A percentile compares a stretch with the other conserved stretches of the same genome.
Evolutionary conservation across 2,329 filamentous ascomycete species (phyloP).

Genomic region (Purpureocillium takamizusanense): DNA sequence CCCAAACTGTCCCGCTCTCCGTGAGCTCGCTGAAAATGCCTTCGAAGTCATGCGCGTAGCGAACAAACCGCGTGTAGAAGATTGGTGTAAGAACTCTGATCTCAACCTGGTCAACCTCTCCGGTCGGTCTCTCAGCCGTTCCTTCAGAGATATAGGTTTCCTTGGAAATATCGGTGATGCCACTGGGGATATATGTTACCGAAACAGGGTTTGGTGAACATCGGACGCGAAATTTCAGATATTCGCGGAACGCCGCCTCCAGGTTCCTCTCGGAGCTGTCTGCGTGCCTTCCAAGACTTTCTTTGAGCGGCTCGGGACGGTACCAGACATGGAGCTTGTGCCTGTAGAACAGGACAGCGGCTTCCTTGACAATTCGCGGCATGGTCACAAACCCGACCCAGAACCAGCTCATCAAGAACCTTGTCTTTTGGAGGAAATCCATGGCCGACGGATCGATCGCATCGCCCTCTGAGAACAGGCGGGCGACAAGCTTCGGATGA

Average conservation of each 20-base stretch:
- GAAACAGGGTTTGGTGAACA: constrained; percentile 31
- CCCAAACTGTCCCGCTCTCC: constrained; percentile 48
- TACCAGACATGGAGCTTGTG: constrained; percentile 55
- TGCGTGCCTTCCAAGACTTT: constrained; percentile 45
- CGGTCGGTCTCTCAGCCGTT: constrained; percentile 9
- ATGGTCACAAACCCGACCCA: constrained; percentile 60
- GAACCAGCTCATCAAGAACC: constrained; percentile 50
- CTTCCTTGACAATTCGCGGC: constrained; percentile 56
- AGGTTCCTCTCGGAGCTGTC: constrained; percentile 37
- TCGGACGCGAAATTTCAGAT: constrained; percentile 40
- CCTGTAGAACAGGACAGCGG: constrained; percentile 44
- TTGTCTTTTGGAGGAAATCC: constrained; percentile 27
- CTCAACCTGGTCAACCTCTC: constrained; percentile 30
- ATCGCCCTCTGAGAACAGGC: constrained; percentile 43
- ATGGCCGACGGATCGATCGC: constrained; percentile 41
- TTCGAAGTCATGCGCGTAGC: constrained; percentile 53
- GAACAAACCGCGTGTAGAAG: constrained; percentile 59
- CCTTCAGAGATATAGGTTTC: constrained; percentile 27
- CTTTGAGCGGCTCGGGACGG: constrained; percentile 50
- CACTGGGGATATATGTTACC: constrained; percentile 46
- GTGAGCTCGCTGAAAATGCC: constrained; percentile 51
- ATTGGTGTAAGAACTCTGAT: constrained; percentile 52
- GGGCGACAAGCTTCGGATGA: constrained; percentile 51
- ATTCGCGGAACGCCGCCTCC: constrained; percentile 37
- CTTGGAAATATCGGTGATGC: constrained; percentile 26